Evolutionary conservation across 2,329 filamentous ascomycete species (phyloP).

Genomic region (Arthroderma sp.): DNA sequence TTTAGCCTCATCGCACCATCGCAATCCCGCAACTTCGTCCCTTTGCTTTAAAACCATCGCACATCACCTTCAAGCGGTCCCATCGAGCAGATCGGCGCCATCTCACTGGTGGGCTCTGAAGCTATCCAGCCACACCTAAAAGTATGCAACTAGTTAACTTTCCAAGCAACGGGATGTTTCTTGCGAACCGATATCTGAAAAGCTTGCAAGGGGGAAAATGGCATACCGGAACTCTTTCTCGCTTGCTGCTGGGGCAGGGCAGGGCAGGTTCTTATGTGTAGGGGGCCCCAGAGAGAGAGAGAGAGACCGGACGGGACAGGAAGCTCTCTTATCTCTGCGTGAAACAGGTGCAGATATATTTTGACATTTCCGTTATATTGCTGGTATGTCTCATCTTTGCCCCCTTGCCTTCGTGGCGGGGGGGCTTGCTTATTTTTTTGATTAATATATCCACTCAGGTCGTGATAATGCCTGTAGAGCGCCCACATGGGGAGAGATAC

Average conservation of each 20-base stretch:
- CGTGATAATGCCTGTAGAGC: slow-evolving; percentile 1
- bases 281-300: no score
- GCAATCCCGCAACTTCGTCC: not conserved
- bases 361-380: no score
- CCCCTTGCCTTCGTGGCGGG: slow-evolving; percentile 3
- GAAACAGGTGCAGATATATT: no score
- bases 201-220: not conserved
- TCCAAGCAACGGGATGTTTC: not conserved
- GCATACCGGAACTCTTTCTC: no score
- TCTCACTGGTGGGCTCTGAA: not conserved
- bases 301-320: not conserved
- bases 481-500: slow-evolving; percentile 4
- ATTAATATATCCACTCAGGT: not conserved
- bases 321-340: no score
- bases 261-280: no score
- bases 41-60: no score
- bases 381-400: not conserved
- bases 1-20: not conserved
- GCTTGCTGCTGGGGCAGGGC: not conserved
- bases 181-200: not conserved
- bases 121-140: not conserved
- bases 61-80: no score
- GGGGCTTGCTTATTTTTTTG: not conserved
- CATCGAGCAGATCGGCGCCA: not conserved
- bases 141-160: not conserved